Evolutionary conservation across 768 basidiomycete genomes (phyloP).

Genomic region (Suillus weaverae): DNA sequence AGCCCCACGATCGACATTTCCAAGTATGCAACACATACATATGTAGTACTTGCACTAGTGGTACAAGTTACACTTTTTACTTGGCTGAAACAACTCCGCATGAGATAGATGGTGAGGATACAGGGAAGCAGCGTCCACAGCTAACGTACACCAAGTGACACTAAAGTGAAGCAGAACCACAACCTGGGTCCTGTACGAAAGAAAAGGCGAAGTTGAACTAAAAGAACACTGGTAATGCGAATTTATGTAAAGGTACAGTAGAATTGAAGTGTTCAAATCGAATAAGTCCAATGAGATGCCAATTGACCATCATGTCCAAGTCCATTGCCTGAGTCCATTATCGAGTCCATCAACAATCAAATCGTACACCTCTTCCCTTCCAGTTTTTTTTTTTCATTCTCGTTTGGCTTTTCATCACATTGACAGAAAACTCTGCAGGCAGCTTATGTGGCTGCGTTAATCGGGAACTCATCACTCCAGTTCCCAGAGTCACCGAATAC

Average conservation of each 20-base stretch:
- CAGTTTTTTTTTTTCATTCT: background rate
- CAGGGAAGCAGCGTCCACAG: background rate
- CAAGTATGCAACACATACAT: background rate
- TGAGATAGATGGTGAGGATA: background rate
- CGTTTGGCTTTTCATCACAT: background rate
- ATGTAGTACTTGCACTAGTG: background rate
- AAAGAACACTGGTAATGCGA: background rate
- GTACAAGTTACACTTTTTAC: background rate
- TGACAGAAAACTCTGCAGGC: background rate
- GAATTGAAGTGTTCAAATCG: background rate
- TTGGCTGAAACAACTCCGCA: background rate
- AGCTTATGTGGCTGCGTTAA: constrained; percentile 23
- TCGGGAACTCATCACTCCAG: constrained; percentile 45
- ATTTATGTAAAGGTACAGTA: background rate
- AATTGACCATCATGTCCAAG: background rate
- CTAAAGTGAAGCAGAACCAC: background rate
- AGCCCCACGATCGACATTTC: background rate
- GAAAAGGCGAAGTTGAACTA: background rate
- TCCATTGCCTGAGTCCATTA: background rate
- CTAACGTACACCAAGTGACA: background rate
- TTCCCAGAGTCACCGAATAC: constrained; percentile 60
- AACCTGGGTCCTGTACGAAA: background rate
- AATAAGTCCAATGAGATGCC: constrained; percentile 1
- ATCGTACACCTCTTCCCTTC: background rate
- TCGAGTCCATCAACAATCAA: background rate